phyloP scores from a whole-genome alignment of 306 rosid species.

The Medicago lupulina region DNA sequence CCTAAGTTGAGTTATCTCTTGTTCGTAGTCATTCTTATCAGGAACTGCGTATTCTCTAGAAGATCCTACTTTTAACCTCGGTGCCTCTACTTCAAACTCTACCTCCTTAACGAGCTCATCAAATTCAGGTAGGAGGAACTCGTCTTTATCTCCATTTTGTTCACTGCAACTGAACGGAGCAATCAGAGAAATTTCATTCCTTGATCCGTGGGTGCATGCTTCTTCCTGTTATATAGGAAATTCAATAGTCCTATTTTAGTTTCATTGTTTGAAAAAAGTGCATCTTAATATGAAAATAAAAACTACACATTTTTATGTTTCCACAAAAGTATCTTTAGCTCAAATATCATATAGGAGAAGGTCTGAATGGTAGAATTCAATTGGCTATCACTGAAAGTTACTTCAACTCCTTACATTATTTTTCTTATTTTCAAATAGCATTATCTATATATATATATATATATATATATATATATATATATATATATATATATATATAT shows the following conservation, averaged over 20 bases:
- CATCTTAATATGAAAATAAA: background rate
- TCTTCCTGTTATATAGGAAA: constrained; percentile 61
- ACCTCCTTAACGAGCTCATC: constrained; percentile 60
- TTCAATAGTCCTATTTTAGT: constrained; percentile 2
- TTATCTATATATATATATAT: background rate
- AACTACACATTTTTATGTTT: constrained; percentile 24
- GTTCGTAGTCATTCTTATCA: constrained; percentile 63
- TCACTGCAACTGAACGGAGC: constrained; percentile 45
- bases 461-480: too few species aligned
- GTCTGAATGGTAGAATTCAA: background rate
- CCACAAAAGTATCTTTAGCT: background rate
- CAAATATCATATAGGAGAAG: background rate
- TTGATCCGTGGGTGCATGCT: constrained; percentile 39
- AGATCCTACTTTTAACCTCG: constrained; percentile 44
- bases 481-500: too few species aligned
- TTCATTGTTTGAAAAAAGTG: background rate
- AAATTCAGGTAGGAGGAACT: constrained; percentile 62
- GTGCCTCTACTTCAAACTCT: constrained; percentile 53
- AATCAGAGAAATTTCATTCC: constrained; percentile 37
- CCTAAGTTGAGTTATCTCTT: constrained; percentile 66
- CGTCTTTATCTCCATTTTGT: constrained; percentile 54
- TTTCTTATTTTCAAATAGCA: background rate
- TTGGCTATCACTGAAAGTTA: too few species aligned
- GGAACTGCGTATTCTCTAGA: constrained; percentile 47
- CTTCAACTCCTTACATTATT: too few species aligned